These are phyloP conservation scores for Paragyromitra xinjiangensis DNA, from an alignment of 495 filamentous ascomycete genomes.

Conservation along the genomic window DNA sequence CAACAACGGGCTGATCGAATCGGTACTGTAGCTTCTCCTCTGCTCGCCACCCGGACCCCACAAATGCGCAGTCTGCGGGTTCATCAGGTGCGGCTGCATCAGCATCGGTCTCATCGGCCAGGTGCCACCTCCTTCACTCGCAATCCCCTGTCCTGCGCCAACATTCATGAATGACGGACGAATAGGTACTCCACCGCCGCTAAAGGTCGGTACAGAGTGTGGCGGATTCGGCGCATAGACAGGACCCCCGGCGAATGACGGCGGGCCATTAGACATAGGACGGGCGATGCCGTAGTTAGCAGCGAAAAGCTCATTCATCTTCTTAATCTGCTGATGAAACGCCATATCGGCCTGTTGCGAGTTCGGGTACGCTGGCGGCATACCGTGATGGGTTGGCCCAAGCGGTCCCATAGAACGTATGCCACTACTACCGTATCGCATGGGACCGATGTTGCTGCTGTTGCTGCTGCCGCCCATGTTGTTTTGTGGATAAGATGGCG, in stretches of 20 bases:
- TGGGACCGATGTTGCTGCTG: conserved; percentile 44
- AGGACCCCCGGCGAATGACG: conserved; percentile 44
- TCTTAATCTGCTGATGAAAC: conserved; percentile 48
- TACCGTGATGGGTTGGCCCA: conserved; percentile 30
- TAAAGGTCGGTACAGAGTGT: conserved; percentile 37
- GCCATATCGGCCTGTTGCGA: conserved; percentile 43
- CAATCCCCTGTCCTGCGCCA: conserved; percentile 23
- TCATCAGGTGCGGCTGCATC: conserved; percentile 22
- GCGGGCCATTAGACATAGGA: conserved; percentile 19
- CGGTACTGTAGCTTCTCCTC: conserved; percentile 46
- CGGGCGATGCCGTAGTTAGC: conserved; percentile 34
- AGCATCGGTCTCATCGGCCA: conserved; percentile 50
- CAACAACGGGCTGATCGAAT: conserved; percentile 44
- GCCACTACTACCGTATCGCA: conserved; percentile 45
- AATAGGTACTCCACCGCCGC: conserved; percentile 8
- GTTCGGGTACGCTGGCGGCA: conserved; percentile 4
- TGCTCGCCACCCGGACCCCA: conserved; percentile 30
- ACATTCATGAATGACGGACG: conserved; percentile 21
- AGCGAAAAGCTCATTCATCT: conserved; percentile 47
- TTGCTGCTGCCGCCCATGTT: conserved; percentile 29
- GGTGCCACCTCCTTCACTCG: conserved; percentile 22
- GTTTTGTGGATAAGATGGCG: conserved; percentile 42
- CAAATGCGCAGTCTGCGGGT: conserved; percentile 25
- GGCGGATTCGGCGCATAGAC: conserved; percentile 55
- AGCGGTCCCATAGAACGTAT: conserved; percentile 54